Conservation (phyloP, 2,329 filamentous ascomycete genomes). For the Xylaria sp. region DNA sequence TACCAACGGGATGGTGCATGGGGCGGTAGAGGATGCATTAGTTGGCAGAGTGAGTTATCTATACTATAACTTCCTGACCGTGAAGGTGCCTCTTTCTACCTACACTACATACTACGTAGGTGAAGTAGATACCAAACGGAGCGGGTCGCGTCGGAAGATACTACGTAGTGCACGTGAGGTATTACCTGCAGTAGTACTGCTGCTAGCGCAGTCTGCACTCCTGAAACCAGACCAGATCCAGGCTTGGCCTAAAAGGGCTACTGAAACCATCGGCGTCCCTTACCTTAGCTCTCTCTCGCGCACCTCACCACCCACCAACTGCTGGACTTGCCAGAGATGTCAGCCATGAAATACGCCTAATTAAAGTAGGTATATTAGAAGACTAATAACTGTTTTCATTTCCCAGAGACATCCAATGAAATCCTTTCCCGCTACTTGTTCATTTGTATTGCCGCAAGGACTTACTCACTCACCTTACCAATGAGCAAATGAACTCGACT, state of each 20-base stretch:
- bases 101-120: no score
- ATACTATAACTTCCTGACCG: neutral
- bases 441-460: constrained; percentile 2
- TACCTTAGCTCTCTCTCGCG: constrained; percentile 12
- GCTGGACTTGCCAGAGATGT: neutral
- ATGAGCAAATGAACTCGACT: neutral
- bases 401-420: constrained; percentile 24
- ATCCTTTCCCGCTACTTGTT: neutral
- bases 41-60: neutral
- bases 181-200: no score
- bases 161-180: no score
- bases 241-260: constrained; percentile 11
- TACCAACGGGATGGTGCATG: neutral
- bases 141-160: constrained; percentile 11
- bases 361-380: neutral
- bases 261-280: constrained; percentile 27
- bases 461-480: constrained; percentile 1
- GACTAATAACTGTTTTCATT: constrained; percentile 10
- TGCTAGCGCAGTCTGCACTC: constrained; percentile 3
- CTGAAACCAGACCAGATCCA: constrained; percentile 32
- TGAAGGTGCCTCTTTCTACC: neutral
- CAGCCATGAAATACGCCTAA: neutral
- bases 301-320: neutral
- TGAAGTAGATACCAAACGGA: neutral
- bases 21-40: neutral